phyloP scores from a whole-genome alignment of 192 early-diverging fungal genomes.

The Backusella tuberculispora region DNA sequence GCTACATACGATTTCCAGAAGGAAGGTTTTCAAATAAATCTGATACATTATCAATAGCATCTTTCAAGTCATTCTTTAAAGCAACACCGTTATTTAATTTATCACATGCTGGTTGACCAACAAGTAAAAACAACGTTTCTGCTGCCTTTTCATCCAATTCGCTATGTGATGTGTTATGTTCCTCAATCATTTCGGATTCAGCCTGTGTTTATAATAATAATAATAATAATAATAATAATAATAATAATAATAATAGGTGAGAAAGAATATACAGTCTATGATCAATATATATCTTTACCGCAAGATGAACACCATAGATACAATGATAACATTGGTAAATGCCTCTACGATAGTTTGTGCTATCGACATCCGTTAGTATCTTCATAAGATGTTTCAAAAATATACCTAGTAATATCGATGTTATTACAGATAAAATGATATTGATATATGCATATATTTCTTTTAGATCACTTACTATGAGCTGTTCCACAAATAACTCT shows the following conservation, averaged over 20 bases:
- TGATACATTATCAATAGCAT: conserved; percentile 60
- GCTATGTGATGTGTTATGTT: conserved; percentile 53
- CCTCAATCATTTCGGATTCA: conserved; percentile 51
- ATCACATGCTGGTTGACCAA: conserved; percentile 48
- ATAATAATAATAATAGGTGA: neutral
- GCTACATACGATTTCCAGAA: conserved; percentile 46
- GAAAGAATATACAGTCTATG: neutral
- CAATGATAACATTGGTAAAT: conserved; percentile 73
- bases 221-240: neutral
- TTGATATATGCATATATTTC: neutral
- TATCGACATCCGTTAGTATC: conserved; percentile 43
- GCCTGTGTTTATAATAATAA: conserved; percentile 36
- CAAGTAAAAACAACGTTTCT: conserved; percentile 52
- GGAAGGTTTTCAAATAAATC: conserved; percentile 54
- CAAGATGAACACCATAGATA: conserved; percentile 60
- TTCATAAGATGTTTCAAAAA: conserved; percentile 51
- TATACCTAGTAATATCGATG: conserved; percentile 39
- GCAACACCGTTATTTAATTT: conserved; percentile 41
- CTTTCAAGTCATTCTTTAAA: conserved; percentile 62
- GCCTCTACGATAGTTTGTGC: conserved; percentile 46
- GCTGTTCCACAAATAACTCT: conserved; percentile 62
- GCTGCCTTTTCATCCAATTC: conserved; percentile 60
- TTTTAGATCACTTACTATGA: conserved; percentile 42
- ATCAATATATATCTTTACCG: conserved; percentile 44
- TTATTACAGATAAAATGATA: neutral